phyloP scores from a whole-genome alignment of 352 stramenopile genomes.

The Globisporangium nunn region DNA sequence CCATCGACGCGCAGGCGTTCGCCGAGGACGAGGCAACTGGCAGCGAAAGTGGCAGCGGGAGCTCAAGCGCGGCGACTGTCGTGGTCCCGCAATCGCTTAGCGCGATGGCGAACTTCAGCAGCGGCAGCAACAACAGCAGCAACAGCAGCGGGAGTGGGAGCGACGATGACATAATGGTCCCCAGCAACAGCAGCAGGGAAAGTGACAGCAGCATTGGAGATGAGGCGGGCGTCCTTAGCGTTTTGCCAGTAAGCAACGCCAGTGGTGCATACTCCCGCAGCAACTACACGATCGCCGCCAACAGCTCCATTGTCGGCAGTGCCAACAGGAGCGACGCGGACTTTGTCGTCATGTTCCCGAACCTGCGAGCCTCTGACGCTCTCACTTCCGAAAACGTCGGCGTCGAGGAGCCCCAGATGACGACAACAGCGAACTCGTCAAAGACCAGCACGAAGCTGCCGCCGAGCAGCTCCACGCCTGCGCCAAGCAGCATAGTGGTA shows the following conservation, averaged over 20 bases:
- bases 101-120: neutral
- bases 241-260: neutral
- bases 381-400: neutral
- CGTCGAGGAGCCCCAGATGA: neutral
- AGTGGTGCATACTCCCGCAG: neutral
- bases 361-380: neutral
- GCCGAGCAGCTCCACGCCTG: neutral
- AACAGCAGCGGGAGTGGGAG: neutral
- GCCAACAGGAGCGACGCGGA: neutral
- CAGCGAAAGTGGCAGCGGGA: neutral
- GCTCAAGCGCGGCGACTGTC: neutral
- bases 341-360: neutral
- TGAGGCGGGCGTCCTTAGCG: neutral
- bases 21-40: neutral
- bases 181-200: neutral
- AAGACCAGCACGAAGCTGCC: neutral
- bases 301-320: neutral
- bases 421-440: neutral
- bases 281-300: neutral
- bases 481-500: neutral
- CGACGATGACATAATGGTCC: neutral
- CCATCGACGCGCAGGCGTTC: conserved; percentile 4
- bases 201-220: neutral
- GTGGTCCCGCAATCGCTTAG: neutral
- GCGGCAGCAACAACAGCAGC: neutral